These are phyloP conservation scores for Knoxdaviesia capensis DNA, from an alignment of 2,329 filamentous ascomycete species.

Conservation along the genomic window DNA sequence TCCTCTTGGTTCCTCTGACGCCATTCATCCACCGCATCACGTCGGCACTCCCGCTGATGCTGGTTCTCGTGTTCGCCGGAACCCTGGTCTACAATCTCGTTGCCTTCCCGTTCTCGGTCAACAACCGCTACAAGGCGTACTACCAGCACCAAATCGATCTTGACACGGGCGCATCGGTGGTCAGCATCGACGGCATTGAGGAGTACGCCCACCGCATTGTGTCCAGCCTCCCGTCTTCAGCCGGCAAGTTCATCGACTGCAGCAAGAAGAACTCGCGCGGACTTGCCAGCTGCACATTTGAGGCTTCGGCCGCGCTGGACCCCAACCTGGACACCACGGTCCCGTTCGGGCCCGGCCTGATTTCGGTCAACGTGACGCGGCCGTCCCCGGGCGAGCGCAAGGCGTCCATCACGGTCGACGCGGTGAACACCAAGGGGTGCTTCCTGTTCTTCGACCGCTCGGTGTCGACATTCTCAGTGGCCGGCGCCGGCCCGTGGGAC, in stretches of 20 bases:
- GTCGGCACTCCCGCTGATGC: slow-evolving; percentile 59
- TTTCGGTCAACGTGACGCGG: slow-evolving; percentile 40
- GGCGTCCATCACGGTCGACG: slow-evolving; percentile 46
- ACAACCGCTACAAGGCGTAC: slow-evolving; percentile 66
- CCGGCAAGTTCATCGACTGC: slow-evolving; percentile 39
- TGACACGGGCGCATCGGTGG: slow-evolving; percentile 47
- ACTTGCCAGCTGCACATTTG: slow-evolving; percentile 49
- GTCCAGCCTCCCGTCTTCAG: slow-evolving; percentile 46
- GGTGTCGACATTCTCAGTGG: slow-evolving; percentile 42
- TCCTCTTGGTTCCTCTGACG: slow-evolving; percentile 55
- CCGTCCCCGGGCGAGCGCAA: slow-evolving; percentile 14
- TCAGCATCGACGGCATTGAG: slow-evolving; percentile 48
- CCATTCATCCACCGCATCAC: slow-evolving; percentile 79
- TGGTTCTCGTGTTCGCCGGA: slow-evolving; percentile 51
- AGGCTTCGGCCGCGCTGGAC: slow-evolving; percentile 29
- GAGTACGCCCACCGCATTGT: slow-evolving; percentile 49
- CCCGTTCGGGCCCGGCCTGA: slow-evolving; percentile 23
- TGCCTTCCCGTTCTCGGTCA: slow-evolving; percentile 71
- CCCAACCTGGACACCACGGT: slow-evolving; percentile 38
- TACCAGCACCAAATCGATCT: slow-evolving; percentile 71
- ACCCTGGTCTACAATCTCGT: slow-evolving; percentile 72
- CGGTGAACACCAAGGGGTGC: slow-evolving; percentile 61
- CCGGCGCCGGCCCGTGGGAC: slow-evolving; percentile 37
- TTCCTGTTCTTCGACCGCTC: slow-evolving; percentile 51
- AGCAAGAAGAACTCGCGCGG: slow-evolving; percentile 21